Evolutionary conservation across 495 filamentous ascomycete species (phyloP), one percentile per base, ranked within the genome.

Genomic region (Podospora tetraspora): DNA sequence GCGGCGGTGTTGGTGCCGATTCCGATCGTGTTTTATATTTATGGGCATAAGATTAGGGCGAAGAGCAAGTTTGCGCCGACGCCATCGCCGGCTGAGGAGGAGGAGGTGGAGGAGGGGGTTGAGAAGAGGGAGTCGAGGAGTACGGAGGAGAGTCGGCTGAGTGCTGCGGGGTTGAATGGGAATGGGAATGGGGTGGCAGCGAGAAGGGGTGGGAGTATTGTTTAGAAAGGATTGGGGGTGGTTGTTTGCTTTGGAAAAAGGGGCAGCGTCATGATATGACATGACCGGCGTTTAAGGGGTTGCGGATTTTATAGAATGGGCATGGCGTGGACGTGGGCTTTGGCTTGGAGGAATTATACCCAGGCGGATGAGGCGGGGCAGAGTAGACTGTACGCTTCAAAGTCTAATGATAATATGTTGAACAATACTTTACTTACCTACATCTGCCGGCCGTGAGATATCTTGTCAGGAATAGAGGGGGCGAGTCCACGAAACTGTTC

Each of bases 11-110:
- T 95, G 32, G 86, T 93, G 16, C 92, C 92, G 0, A 91, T 95
- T 66, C 92, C 92, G 32, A 74, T 93, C 60, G 68, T 86, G 68
- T 90, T 94, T 78, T 86, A 82, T 62, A 62, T 85, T 9, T 89
- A 85, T 68, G 92, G 91, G 11, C 83, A 79, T 65, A 85, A 79
- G 71, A 88, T 94, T 58, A 82, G 91, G 25, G 79, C 80, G 61
- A 87, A 82, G 80, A 92, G 88, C 76, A 80, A 83, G 65, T 93
- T 88, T 77, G 91, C 91, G 21, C 91, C 88, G 3, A 88, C 85
- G 23, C 52, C 71, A 3, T 25, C 25, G 12, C 67, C 77, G 16
- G 57, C 58, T 3, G 16, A 24, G 62, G 30, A 30, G 60, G 29
- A 1, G 13, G 16, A 37, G 12, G 12, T 1, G 2, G 12, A 43